Percentiles rank a stretch among this genome's conserved stretches.
Evolutionary conservation across 306 rosid genomes (phyloP).

Genomic region (Quercus robur): DNA sequence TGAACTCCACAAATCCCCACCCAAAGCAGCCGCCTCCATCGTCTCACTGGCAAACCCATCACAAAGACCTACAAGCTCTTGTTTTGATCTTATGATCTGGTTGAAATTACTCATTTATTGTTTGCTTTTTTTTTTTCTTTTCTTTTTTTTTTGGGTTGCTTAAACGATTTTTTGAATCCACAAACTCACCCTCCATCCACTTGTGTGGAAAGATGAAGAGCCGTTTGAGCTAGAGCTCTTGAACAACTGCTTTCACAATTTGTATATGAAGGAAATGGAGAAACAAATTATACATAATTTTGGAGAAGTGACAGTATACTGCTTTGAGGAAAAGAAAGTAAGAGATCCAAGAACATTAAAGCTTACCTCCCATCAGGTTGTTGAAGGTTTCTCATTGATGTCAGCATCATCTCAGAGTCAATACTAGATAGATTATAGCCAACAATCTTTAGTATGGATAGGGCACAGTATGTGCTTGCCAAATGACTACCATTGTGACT

Average conservation of each 20-base stretch:
- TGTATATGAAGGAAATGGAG: neutral
- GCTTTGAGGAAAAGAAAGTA: neutral
- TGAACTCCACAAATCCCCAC: too few species aligned
- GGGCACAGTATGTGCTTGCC: conserved; percentile 89
- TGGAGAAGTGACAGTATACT: neutral
- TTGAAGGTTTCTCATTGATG: conserved; percentile 87
- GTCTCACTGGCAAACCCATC: too few species aligned
- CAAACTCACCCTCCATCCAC: too few species aligned
- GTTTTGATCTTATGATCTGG: too few species aligned
- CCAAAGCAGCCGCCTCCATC: too few species aligned
- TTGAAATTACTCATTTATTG: too few species aligned
- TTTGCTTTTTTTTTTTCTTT: too few species aligned
- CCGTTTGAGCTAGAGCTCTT: too few species aligned
- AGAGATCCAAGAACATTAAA: conserved; percentile 4
- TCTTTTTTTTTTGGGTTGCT: too few species aligned
- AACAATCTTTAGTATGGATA: conserved; percentile 74
- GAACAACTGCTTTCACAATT: neutral
- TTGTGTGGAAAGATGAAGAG: too few species aligned
- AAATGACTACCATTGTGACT: conserved; percentile 65
- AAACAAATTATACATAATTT: neutral
- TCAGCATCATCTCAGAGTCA: conserved; percentile 45
- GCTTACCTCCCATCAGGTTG: conserved; percentile 93
- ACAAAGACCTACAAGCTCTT: too few species aligned
- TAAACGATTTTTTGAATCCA: too few species aligned
- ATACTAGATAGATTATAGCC: conserved; percentile 59